phyloP scores from a whole-genome alignment of 257 asterid genomes.

The Osmanthus fragrans region DNA sequence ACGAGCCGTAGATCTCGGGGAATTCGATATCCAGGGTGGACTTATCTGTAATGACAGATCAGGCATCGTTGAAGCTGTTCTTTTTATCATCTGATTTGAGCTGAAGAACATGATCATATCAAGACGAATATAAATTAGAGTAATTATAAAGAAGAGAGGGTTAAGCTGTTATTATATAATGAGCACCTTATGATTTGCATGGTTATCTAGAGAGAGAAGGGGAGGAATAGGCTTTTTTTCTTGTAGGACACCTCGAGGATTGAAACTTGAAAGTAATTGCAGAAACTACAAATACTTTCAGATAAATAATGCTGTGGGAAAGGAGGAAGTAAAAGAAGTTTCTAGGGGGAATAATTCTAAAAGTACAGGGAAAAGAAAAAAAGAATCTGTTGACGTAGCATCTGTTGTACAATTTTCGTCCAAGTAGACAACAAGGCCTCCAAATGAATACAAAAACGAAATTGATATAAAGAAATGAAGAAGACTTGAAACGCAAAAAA shows the following conservation, averaged over 20 bases:
- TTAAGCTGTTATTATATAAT: constrained; percentile 39
- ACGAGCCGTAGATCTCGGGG: constrained; percentile 38
- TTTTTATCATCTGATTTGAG: constrained; percentile 36
- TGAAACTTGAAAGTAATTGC: constrained; percentile 26
- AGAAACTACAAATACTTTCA: constrained; percentile 16
- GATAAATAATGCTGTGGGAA: constrained; percentile 3
- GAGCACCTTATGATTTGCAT: constrained; percentile 66
- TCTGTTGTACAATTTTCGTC: too few relatives aligned
- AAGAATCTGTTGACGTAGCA: too few relatives aligned
- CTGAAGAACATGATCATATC: constrained; percentile 25
- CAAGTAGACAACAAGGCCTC: too few relatives aligned
- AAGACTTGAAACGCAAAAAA: too few relatives aligned
- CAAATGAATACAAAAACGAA: too few relatives aligned
- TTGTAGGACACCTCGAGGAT: constrained; percentile 19
- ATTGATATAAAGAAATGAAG: too few relatives aligned
- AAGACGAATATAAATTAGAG: neutral
- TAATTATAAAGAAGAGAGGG: neutral
- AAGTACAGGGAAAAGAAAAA: too few relatives aligned
- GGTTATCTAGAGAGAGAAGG: constrained; percentile 25
- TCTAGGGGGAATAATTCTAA: neutral
- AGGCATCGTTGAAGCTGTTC: constrained; percentile 29
- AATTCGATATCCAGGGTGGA: constrained; percentile 36
- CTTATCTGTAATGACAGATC: constrained; percentile 84
- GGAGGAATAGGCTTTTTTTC: constrained; percentile 33
- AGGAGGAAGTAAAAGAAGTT: neutral